phyloP scores from a whole-genome alignment of 2,329 filamentous ascomycete genomes.

The Penicillium freii region DNA sequence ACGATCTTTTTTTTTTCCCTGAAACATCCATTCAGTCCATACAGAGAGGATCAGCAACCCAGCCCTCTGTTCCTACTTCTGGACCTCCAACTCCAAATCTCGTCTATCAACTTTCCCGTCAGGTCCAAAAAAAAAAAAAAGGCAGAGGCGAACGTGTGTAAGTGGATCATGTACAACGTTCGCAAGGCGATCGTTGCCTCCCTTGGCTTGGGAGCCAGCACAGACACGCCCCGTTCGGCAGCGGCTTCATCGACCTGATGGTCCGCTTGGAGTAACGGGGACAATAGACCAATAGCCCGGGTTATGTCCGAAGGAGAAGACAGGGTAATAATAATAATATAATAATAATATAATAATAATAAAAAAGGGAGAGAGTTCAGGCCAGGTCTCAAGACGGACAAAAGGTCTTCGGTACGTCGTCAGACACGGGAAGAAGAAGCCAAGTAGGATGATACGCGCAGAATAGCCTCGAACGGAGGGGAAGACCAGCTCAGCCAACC shows the following conservation, averaged over 20 bases:
- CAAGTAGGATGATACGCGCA: background rate
- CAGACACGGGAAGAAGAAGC: background rate
- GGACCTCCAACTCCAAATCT: background rate
- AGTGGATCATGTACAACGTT: slow-evolving; percentile 6
- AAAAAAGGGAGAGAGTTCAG: background rate
- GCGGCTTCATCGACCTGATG: background rate
- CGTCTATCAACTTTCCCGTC: background rate
- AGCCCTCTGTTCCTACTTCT: background rate
- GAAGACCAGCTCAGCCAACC: background rate
- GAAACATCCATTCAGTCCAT: slow-evolving; percentile 15
- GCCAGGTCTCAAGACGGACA: background rate
- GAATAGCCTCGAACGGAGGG: background rate
- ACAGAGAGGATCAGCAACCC: slow-evolving; percentile 17
- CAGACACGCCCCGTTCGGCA: slow-evolving; percentile 6
- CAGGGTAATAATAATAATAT: background rate
- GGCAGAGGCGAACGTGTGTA: background rate
- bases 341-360: no score
- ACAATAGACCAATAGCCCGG: background rate
- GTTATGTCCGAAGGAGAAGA: slow-evolving; percentile 1
- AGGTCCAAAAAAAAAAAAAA: background rate
- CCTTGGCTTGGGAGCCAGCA: background rate
- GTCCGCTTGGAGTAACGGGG: background rate
- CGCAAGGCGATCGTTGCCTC: slow-evolving; percentile 3
- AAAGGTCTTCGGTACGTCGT: background rate
- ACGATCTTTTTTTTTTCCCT: no score